Conservation (phyloP, 2,329 filamentous ascomycete species). For the Westerdykella ornata region DNA sequence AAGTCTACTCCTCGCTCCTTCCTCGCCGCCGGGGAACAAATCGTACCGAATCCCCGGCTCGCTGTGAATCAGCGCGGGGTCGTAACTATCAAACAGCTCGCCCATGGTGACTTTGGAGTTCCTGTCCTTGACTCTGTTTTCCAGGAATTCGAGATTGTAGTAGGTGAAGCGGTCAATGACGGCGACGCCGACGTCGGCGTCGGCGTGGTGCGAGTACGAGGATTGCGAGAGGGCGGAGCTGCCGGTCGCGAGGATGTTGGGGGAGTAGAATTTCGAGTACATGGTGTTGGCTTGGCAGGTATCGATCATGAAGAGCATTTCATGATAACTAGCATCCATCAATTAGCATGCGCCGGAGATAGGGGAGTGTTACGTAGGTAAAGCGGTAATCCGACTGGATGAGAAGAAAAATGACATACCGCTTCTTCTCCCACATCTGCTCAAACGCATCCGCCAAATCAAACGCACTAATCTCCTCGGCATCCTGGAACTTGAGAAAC, state of each 20-base stretch:
- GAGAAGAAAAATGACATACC: constrained; percentile 48
- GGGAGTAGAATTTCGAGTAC: constrained; percentile 97
- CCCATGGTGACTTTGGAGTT: constrained; percentile 84
- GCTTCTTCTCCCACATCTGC: constrained; percentile 99
- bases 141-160: constrained; percentile 95
- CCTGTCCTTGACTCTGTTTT: constrained; percentile 79
- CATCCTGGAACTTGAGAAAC: constrained; percentile 97
- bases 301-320: constrained; percentile 99
- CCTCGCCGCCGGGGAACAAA: constrained; percentile 79
- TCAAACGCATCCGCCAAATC: constrained; percentile 95
- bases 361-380: background rate
- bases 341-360: constrained; percentile 1
- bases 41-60: constrained; percentile 90
- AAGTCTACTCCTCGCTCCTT: constrained; percentile 67
- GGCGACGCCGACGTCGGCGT: constrained; percentile 94
- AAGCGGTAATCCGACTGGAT: no score
- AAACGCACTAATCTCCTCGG: constrained; percentile 93
- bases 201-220: constrained; percentile 94
- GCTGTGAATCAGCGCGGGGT: constrained; percentile 88
- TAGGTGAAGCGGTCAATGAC: constrained; percentile 99
- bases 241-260: constrained; percentile 97
- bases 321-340: constrained; percentile 64
- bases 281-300: constrained; percentile 99
- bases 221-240: constrained; percentile 93
- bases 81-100: constrained; percentile 93